These are phyloP conservation scores for Cubamyces sp. DNA, from an alignment of 768 basidiomycete genomes.

Conservation along the genomic window DNA sequence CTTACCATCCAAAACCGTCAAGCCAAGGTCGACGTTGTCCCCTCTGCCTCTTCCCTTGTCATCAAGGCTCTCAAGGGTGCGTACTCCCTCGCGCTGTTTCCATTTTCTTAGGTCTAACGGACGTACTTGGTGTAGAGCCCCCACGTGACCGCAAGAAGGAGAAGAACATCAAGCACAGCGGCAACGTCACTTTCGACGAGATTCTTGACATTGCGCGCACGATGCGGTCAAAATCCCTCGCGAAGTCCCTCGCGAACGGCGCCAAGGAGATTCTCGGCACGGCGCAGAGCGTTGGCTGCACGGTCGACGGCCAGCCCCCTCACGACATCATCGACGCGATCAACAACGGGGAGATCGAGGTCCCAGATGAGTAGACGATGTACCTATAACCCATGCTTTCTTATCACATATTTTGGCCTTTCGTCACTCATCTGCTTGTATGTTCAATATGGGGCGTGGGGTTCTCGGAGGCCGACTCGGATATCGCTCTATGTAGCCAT, in stretches of 20 bases:
- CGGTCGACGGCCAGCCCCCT: conserved; percentile 88
- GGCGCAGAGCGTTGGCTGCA: conserved; percentile 96
- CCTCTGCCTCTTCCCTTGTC: conserved; percentile 95
- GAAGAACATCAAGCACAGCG: conserved; percentile 99
- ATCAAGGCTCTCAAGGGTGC: conserved; percentile 97
- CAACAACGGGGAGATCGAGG: conserved; percentile 81
- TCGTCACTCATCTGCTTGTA: conserved; percentile 6
- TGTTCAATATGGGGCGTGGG: too few relatives aligned
- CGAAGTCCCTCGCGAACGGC: conserved; percentile 86
- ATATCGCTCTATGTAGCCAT: too few relatives aligned
- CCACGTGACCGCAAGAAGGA: conserved; percentile 99
- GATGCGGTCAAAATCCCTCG: conserved; percentile 92
- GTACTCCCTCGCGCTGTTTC: conserved; percentile 29
- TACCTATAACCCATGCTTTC: conserved; percentile 22
- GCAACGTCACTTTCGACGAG: conserved; percentile 92
- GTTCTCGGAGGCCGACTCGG: too few relatives aligned
- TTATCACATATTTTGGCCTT: conserved; percentile 19
- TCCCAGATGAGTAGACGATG: conserved; percentile 75
- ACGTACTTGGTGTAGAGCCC: conserved; percentile 64
- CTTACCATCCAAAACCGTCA: conserved; percentile 99
- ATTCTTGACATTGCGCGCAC: conserved; percentile 95
- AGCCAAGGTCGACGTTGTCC: conserved; percentile 95
- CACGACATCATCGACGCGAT: conserved; percentile 93
- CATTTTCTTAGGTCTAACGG: not conserved
- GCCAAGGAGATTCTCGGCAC: conserved; percentile 99